Conservation (phyloP, 2,329 filamentous ascomycete species). For the Monosporascus ibericus region DNA sequence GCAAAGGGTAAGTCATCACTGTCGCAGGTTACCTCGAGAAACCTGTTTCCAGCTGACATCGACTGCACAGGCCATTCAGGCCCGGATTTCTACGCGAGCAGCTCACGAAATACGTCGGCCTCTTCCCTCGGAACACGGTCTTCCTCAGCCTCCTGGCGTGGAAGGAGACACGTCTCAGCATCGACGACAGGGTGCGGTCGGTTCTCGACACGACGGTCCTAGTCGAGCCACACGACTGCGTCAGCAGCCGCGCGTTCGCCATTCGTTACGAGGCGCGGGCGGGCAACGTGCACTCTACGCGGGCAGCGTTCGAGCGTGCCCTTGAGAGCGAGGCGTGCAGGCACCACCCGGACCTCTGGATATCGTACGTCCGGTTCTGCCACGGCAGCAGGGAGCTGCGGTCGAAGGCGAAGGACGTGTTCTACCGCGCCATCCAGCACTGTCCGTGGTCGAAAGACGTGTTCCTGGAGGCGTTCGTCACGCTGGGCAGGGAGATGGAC, state of each 20-base stretch:
- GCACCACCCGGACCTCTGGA: conserved; percentile 41
- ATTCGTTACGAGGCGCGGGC: conserved; percentile 43
- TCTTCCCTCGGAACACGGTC: conserved; percentile 70
- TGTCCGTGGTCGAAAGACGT: conserved; percentile 38
- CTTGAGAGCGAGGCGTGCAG: conserved; percentile 34
- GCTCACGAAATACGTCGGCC: conserved; percentile 51
- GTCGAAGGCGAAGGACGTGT: conserved; percentile 21
- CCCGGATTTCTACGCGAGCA: conserved; percentile 58
- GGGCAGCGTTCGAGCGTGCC: conserved; percentile 47
- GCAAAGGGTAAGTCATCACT: conserved; percentile 39
- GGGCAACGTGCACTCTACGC: conserved; percentile 44
- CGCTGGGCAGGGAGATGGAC: conserved; percentile 37
- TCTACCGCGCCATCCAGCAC: conserved; percentile 30
- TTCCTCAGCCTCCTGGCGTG: conserved; percentile 69
- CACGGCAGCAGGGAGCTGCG: conserved; percentile 18
- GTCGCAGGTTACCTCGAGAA: background rate
- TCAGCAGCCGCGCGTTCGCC: conserved; percentile 41
- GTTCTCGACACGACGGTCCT: conserved; percentile 51
- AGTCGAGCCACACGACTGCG: conserved; percentile 30
- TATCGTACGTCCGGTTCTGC: conserved; percentile 44
- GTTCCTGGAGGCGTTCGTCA: conserved; percentile 46
- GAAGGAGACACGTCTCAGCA: conserved; percentile 64
- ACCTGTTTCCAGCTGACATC: conserved; percentile 5
- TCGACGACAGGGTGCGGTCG: conserved; percentile 71
- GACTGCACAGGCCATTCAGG: conserved; percentile 52